Evolutionary conservation across 1,284 basidiomycete species (phyloP).

Genomic region (Xerocomus nothofagi): DNA sequence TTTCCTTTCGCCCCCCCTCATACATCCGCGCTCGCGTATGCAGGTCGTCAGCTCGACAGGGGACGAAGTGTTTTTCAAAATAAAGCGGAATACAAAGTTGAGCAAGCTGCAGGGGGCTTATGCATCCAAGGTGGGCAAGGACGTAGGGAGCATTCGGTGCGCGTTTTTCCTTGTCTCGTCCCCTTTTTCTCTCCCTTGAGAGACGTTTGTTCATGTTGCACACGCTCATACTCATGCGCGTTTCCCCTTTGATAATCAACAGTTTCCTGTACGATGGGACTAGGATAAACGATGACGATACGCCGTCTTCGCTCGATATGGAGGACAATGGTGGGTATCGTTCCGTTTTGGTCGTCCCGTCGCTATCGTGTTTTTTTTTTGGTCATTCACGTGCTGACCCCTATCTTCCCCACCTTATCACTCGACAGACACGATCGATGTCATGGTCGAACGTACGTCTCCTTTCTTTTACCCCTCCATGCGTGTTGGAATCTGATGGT

Average conservation of each 20-base stretch:
- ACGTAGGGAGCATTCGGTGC: slow-evolving; percentile 82
- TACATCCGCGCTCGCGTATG: no score
- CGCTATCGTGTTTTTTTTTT: no score
- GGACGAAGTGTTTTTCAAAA: slow-evolving; percentile 98
- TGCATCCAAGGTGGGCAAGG: slow-evolving; percentile 91
- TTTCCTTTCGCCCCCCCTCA: neutral
- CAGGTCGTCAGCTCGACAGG: slow-evolving; percentile 78
- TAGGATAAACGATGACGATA: slow-evolving; percentile 83
- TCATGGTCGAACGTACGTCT: slow-evolving; percentile 87
- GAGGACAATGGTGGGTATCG: slow-evolving; percentile 71
- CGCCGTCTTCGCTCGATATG: slow-evolving; percentile 80
- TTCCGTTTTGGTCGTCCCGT: neutral
- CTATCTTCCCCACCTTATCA: neutral
- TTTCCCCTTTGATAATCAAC: neutral
- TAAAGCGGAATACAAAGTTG: slow-evolving; percentile 91
- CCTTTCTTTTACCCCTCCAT: neutral
- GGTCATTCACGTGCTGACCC: slow-evolving; percentile 1
- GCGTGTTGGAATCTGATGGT: slow-evolving; percentile 2
- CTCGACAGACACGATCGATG: slow-evolving; percentile 77
- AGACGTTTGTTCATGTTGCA: no score
- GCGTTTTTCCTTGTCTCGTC: slow-evolving; percentile 30
- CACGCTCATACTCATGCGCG: neutral
- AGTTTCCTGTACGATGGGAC: slow-evolving; percentile 88
- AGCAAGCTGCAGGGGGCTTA: slow-evolving; percentile 94
- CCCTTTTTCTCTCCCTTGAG: neutral